Evolutionary conservation across 352 stramenopile species (phyloP).

Genomic region (Pythium angustatum): DNA sequence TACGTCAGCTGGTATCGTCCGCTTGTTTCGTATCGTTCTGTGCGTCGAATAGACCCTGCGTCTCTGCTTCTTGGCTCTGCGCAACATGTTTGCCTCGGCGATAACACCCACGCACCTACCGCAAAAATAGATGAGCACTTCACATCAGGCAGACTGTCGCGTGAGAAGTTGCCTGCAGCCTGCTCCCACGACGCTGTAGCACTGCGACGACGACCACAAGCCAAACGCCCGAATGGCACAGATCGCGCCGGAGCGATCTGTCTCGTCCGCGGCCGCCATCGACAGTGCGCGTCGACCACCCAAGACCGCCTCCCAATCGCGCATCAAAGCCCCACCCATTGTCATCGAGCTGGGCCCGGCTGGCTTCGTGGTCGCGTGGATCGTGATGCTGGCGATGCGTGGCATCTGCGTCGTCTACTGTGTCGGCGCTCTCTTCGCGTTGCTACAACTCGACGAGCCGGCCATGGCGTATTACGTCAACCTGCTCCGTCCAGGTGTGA

Average conservation of each 20-base stretch:
- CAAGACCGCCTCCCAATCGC: background rate
- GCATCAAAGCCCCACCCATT: background rate
- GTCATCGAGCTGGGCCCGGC: background rate
- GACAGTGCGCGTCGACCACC: background rate
- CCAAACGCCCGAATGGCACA: no score
- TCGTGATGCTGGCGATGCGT: background rate
- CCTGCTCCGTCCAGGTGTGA: slow-evolving; percentile 26
- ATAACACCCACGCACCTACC: no score
- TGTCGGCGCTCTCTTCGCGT: slow-evolving; percentile 18
- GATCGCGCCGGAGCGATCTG: background rate
- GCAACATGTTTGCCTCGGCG: no score
- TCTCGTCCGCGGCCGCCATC: background rate
- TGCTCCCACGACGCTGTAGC: background rate
- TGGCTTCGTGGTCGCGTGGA: slow-evolving; percentile 1
- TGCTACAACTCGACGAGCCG: slow-evolving; percentile 38
- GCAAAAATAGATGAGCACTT: background rate
- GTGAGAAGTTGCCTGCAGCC: background rate
- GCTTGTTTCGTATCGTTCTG: no score
- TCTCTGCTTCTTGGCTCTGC: no score
- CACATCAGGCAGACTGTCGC: background rate
- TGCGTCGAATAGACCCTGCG: no score
- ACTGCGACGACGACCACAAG: no score
- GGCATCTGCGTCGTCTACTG: slow-evolving; percentile 29
- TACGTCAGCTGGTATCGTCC: no score
- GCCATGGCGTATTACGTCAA: slow-evolving; percentile 47